Base-by-base conservation (phyloP, 176 grass and related monocot genomes). In the Otatea glauca region DNA sequence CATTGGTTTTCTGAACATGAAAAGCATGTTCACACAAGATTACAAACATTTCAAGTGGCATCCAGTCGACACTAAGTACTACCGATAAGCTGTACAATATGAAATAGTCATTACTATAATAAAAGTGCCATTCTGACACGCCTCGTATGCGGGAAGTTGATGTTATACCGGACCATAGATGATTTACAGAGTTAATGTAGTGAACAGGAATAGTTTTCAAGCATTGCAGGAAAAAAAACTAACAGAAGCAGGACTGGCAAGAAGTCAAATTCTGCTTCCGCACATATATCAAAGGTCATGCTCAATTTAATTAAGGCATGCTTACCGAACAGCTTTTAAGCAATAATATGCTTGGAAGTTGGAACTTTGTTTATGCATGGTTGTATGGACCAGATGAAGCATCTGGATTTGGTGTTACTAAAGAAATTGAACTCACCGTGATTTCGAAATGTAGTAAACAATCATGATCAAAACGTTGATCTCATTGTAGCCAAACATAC, bases 1-100 rank as follows among this genome's bases (percentile, higher is more conserved):
- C 18, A 76, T 58, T 37, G 6, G 23, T 76, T 75, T 75, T 39
- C 20, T 23, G 5, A 7, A 76, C 35, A 76, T 13, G 20, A 60
- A 76, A 76, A 24, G 20, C 74, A 60, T 60, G 53, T 21, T 23
- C 54, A 76, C 35, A 60, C 9, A 76, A 76, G 37, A 76, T 60
- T 11, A 41, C 49, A 21, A 42, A 60, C 38, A 76, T 42, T 76
- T 53, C 54, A 76, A 59, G 3, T 24, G 54, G 54, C 23, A 42
- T n/a, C 74, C 60, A 16, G 24, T 60, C 4, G n/a, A 42, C 35
- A 42, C 74, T 24, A 42, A 60, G 74, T n/a, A 15, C 2, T 76
- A 76, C 18, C 50, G 37, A 54, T 73, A 51, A 37, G 17, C 17
- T 38, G 56, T 17, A 56, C 14, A 38, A 20, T 35, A 75, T 75